Evolutionary conservation across 2,329 filamentous ascomycete genomes (phyloP), one percentile per base, ranked within the genome.

Genomic region (Dendrostoma leiphaemia): DNA sequence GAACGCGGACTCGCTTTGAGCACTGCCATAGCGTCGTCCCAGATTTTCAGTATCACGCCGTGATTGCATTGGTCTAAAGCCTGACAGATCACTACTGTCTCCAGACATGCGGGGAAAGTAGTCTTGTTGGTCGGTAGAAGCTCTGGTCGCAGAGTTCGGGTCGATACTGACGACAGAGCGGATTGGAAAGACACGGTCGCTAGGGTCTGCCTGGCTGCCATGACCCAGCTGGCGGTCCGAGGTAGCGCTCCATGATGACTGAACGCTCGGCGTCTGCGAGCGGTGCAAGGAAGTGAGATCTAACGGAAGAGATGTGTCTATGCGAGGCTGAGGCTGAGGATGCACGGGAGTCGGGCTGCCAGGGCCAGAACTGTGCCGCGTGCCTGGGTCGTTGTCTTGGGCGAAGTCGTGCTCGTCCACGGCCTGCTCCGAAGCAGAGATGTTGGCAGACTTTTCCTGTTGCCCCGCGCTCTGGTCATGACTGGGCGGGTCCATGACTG

Each of bases 141-240:
- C 77, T 72, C 71, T 68, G 48, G 60, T 61, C 46, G 68, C 70
- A 6, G n/a, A n/a, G n/a, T n/a, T n/a, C n/a, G 82, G 82, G 61
- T 89, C 85, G 37, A 92, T 82, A 6, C 83, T 89, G 23, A 93
- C 77, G 40, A 90, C 85, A n/a, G 88, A 91, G 46, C 88, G 83
- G 29, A 93, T 88, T n/a, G 89, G 89, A 53, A 89, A 93, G 5
- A 93, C 87, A 51, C 88, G 81, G 63, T 92, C 79, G 29, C 69
- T 67, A 26, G 66, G 64, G 46, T 74, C 71, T 21, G 65, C 63
- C 46, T 61, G 64, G 51, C 59, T 65, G 50, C 62, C 60, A 44
- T 70, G 61, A 13, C 67, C 66, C 4, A 66, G 63, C 50, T 76
- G 75, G 37, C 61, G 69, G 28, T 78, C 76, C 2, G 74, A 77